Evolutionary conservation across 352 stramenopile genomes (phyloP).

Genomic region (Pythium sukuiense): DNA sequence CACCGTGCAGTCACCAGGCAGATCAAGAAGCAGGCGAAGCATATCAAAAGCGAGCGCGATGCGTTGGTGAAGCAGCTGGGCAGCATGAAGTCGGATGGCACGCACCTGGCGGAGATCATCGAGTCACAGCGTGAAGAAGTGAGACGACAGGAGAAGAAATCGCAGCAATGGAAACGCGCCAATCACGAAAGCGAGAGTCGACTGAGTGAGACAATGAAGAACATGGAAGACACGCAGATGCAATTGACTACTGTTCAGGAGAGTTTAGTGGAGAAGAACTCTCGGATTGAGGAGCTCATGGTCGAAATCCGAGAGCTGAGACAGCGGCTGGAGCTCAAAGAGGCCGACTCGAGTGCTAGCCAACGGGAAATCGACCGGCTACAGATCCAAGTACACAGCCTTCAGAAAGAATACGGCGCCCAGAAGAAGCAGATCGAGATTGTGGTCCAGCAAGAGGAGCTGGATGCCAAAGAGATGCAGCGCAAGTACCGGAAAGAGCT

Average conservation of each 20-base stretch:
- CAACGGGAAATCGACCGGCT: conserved; percentile 8
- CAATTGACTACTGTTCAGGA: conserved; percentile 37
- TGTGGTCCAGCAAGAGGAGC: conserved; percentile 29
- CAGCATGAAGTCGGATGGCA: conserved; percentile 37
- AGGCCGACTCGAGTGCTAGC: neutral
- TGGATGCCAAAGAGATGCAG: conserved; percentile 23
- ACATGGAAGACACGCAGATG: conserved; percentile 27
- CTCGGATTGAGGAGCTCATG: conserved; percentile 26
- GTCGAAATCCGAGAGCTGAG: neutral
- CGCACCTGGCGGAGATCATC: conserved; percentile 43
- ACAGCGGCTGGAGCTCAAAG: neutral
- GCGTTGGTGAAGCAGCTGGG: conserved; percentile 40
- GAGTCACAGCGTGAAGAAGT: conserved; percentile 37
- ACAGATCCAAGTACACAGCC: conserved; percentile 27
- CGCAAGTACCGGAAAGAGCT: conserved; percentile 40
- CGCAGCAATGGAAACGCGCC: conserved; percentile 26
- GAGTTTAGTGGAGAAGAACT: conserved; percentile 40
- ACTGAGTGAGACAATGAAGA: conserved; percentile 13
- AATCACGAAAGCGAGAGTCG: conserved; percentile 26
- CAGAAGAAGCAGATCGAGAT: conserved; percentile 19
- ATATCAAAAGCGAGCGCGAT: conserved; percentile 37
- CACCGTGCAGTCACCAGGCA: conserved; percentile 35
- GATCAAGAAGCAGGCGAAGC: conserved; percentile 40
- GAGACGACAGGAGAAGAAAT: conserved; percentile 31
- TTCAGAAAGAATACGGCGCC: conserved; percentile 25